A percentile compares a stretch with the other conserved stretches of the same genome.
Conservation (phyloP, 2,329 filamentous ascomycete genomes). For the Thelonectria blattea region DNA sequence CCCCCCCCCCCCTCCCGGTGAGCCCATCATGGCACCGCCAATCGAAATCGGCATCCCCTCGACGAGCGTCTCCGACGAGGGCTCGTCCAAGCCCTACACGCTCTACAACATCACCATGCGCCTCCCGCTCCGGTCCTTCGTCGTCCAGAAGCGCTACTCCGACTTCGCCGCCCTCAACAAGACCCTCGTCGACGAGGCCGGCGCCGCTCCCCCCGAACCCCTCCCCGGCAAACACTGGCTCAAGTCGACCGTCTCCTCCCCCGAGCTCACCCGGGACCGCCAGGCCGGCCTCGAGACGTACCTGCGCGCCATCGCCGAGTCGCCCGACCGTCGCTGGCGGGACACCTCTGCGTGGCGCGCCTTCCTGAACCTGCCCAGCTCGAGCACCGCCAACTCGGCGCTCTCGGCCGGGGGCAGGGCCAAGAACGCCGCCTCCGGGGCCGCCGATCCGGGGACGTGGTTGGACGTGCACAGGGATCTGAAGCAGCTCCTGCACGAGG, state of each 20-base stretch:
- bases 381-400: conserved; percentile 55
- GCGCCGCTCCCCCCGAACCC: conserved; percentile 67
- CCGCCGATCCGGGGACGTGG: conserved; percentile 72
- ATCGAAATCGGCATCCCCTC: conserved; percentile 72
- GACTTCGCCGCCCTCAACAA: conserved; percentile 75
- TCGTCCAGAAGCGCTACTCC: conserved; percentile 81
- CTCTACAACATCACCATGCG: conserved; percentile 80
- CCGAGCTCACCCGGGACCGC: conserved; percentile 74
- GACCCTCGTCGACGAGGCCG: conserved; percentile 64
- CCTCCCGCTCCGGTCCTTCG: conserved; percentile 76
- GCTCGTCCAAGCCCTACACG: conserved; percentile 69
- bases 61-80: conserved; percentile 62
- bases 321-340: conserved; percentile 78
- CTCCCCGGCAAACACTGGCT: conserved; percentile 81
- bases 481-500: conserved; percentile 67
- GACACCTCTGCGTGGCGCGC: conserved; percentile 73
- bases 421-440: conserved; percentile 47
- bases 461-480: conserved; percentile 77
- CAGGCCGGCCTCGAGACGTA: conserved; percentile 73
- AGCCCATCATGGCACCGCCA: conserved; percentile 62
- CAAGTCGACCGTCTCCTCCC: conserved; percentile 71
- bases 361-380: conserved; percentile 73
- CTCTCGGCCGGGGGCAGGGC: conserved; percentile 54
- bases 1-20: too few species aligned
- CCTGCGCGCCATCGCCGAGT: conserved; percentile 72